Evolutionary conservation across 2,329 filamentous ascomycete genomes (phyloP).

Genomic region (Aspergillus tanneri): DNA sequence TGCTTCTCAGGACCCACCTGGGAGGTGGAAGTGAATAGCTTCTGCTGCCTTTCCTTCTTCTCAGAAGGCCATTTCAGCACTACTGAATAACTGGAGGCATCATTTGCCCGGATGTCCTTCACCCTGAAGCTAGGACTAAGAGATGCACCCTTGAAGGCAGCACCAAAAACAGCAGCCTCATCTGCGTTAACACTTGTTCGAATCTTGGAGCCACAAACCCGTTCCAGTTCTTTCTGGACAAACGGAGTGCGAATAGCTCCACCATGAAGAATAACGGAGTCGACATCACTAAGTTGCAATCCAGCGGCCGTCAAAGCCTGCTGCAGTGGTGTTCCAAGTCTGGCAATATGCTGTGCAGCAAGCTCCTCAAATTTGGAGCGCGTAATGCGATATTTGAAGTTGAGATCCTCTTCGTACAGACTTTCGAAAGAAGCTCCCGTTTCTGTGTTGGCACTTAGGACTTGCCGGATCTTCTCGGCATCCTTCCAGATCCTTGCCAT

Average conservation of each 20-base stretch:
- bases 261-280: slow-evolving; percentile 90
- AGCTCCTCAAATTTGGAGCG: slow-evolving; percentile 79
- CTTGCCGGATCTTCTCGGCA: slow-evolving; percentile 79
- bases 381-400: slow-evolving; percentile 87
- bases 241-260: slow-evolving; percentile 89
- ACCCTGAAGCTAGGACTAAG: slow-evolving; percentile 95
- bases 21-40: slow-evolving; percentile 77
- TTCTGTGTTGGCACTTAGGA: slow-evolving; percentile 89
- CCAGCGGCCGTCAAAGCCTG: slow-evolving; percentile 72
- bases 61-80: slow-evolving; percentile 74
- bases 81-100: slow-evolving; percentile 70
- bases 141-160: slow-evolving; percentile 88
- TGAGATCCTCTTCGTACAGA: slow-evolving; percentile 79
- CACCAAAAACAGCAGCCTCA: slow-evolving; percentile 93
- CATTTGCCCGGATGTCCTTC: slow-evolving; percentile 88
- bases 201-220: slow-evolving; percentile 69
- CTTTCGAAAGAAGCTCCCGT: slow-evolving; percentile 80
- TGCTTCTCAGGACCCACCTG: slow-evolving; percentile 78
- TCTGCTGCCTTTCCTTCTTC: slow-evolving; percentile 71
- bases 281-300: slow-evolving; percentile 71
- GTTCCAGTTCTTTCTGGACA: slow-evolving; percentile 84
- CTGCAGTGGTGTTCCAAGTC: slow-evolving; percentile 68
- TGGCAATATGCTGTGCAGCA: slow-evolving; percentile 64
- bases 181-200: slow-evolving; percentile 95
- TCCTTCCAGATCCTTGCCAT: slow-evolving; percentile 92